Base-by-base conservation (phyloP, 2,329 filamentous ascomycete genomes). In the Penicillium sp. region DNA sequence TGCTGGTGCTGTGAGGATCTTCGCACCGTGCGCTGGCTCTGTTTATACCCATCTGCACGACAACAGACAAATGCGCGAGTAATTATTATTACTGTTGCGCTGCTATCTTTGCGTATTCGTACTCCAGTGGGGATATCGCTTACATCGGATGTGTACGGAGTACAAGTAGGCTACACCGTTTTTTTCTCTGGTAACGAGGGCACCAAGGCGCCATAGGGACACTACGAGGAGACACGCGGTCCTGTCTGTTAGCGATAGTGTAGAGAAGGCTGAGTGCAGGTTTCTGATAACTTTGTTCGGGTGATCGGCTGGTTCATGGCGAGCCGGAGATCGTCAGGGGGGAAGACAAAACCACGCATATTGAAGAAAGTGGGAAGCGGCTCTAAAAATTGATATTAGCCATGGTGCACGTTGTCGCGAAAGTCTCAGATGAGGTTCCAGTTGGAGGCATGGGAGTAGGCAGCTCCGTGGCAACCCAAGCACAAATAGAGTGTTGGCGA, bases 301-400 rank as follows among this genome's bases (percentile, higher is more conserved):
- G 38, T 50, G 52, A 54, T 54, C 52, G 47, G 52, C 52, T 18
- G 27, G 24, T 48, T 36, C 29, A 42, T 36, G 11, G 16, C 16
- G 24, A 4, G 40, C n/a, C 14, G 31, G 39, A 16, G 52, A 54
- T 54, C 42, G 42, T 50, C 52, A 50, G 52, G 44, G 49, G 45
- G 34, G 44, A 43, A 38, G 27, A 39, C 11, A 49, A 44, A 50
- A 40, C 32, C 36, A n/a, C 52, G 40, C 46, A 54, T 49, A 43
- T 3, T 40, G 8, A 18, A 21, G n/a, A 32, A 21, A 7, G 9
- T 40, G n/a, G 6, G 8, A 40, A 40, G 38, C 16, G 18, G 16
- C 16, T 40, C 18, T 18, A 4, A 34, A 27, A 27, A 27, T 27
- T 27, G 24, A 27, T 27, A 27, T 27, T 27, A 27, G 8, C 5